Base-by-base conservation (phyloP, 306 rosid genomes). In the Coriaria nepalensis region DNA sequence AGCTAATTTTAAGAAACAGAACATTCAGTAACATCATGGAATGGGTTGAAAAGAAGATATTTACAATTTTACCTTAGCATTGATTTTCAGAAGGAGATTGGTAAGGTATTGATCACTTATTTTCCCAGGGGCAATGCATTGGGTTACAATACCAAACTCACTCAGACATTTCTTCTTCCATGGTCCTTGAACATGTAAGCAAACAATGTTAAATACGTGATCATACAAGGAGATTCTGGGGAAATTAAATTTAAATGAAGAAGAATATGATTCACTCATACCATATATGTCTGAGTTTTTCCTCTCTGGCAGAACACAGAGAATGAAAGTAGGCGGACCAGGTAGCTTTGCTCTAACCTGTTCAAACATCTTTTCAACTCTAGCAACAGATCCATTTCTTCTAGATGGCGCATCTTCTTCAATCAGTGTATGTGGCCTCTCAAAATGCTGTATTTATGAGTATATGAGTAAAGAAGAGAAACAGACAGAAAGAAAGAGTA, bases 311-410 rank as follows among this genome's bases (percentile, higher is more conserved):
- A 88, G 62, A 63, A 88, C 84, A 56, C 97, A 83, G 0, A 88
- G 84, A 72, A 88, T 84, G 64, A 88, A 69, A 9, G 66, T 36
- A 14, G 97, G 97, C 34, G 65, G 65, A n/a, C 37, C 55, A 5
- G 64, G 65, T 57, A 78, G 69, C 60, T 79, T 88, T 32, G 73
- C 62, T 29, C 6, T 13, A 33, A 79, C 71, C 68, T 58, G 77
- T 57, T 76, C 75, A 51, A 80, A 81, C 93, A 88, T 88, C 70
- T 56, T 79, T 51, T 84, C 97, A 61, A 88, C 97, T 68, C 97
- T 76, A 43, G 67, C 66, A 62, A 78, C 69, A 57, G 95, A 82
- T 51, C 59, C 61, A 38, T 61, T 74, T 61, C 57, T 81, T 70
- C 76, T 78, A 60, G 58, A 43, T 29, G 47, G 80, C 9, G 68